Evolutionary conservation across 495 filamentous ascomycete genomes (phyloP), one percentile per base, ranked within the genome.

Genomic region (Trichoderma virens): DNA sequence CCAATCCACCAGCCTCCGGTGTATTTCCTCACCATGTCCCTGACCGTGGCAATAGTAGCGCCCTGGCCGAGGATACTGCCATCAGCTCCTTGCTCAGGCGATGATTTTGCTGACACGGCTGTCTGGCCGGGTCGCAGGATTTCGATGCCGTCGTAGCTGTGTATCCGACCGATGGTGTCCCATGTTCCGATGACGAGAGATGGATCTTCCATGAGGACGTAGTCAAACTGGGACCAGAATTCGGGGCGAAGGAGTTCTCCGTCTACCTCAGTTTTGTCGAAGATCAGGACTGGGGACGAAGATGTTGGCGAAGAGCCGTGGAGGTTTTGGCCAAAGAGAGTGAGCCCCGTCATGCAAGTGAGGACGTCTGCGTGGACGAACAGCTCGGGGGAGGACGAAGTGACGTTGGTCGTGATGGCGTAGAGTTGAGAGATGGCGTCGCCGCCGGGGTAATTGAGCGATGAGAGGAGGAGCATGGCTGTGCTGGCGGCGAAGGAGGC

Each of bases 301-400:
- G 9, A 16, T 28, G 61, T 18, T 30, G 39, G n/a, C 5, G 47
- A 47, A 9, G 67, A 63, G 28, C 59, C 62, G 20, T 68, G 73
- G 34, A 68, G 68, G 47, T 72, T 67, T 67, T 91, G 83, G 18
- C 90, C 80, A 70, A 99, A 99, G 9, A 93, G 84, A 0, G 93
- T 96, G 14, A 97, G 85, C 60, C 94, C 94, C 31, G 94, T 97
- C 83, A 97, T 97, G 74, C 92, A 97, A 25, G 89, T 86, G 5
- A 94, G 75, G 35, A 94, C 94, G 64, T 93, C 92, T 61, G 95
- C 84, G 70, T 98, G 90, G 39, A 95, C 82, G 38, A 70, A 68
- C 25, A 76, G 68, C 16, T 79, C 71, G 20, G 69, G 65, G 41
- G 68, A 63, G 8, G 69, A 68, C 23, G 72, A 68, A 41, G 65